Base-by-base conservation (phyloP, 495 filamentous ascomycete genomes). In the Daldinia vernicosa region DNA sequence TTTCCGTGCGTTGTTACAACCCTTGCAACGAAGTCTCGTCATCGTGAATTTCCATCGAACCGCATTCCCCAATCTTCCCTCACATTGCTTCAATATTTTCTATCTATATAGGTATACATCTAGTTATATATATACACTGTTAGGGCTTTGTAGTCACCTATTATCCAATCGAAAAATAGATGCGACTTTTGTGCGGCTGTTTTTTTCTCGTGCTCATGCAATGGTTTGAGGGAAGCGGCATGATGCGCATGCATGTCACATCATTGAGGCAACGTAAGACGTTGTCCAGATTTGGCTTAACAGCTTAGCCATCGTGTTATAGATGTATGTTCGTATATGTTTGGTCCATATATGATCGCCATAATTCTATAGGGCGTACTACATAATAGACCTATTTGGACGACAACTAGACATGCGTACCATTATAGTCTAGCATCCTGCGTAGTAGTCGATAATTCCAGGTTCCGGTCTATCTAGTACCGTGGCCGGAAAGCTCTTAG, bases 211-310 rank as follows among this genome's bases (percentile, higher is more conserved):
- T 63, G 60, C 60, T 53, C 59, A 55, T 70, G 60, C 59, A 63
- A 63, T 63, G 62, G 63, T 64, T 60, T 60, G 63, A 59, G 67
- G 53, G 63, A 65, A 60, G 67, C 67, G 32, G 63, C 67, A 74
- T 74, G 67, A 74, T 70, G 71, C 71, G 71, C 63, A 74, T 74
- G 70, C 70, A 73, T 69, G 70, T 73, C 70, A 63, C 61, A 73
- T 73, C 70, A 73, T 66, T 55, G 32, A 73, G 51, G 61, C 70
- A 45, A 69, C 61, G 40, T 55, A 63, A 69, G 66, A 69, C 60
- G 70, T 66, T 43, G 50, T 60, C 40, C 17, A 62, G 37, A 61
- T 50, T 61, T 22, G 17, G 24, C 43, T 22, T 47, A 24, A 22
- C 19, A 47, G 17, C 43, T 47, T 47, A 47, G 7, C 17, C 43